Percentiles rank a stretch among this genome's conserved stretches.
These are phyloP conservation scores for Musa schizocarpa DNA, from an alignment of 176 grass and related monocot species.

Conservation along the genomic window DNA sequence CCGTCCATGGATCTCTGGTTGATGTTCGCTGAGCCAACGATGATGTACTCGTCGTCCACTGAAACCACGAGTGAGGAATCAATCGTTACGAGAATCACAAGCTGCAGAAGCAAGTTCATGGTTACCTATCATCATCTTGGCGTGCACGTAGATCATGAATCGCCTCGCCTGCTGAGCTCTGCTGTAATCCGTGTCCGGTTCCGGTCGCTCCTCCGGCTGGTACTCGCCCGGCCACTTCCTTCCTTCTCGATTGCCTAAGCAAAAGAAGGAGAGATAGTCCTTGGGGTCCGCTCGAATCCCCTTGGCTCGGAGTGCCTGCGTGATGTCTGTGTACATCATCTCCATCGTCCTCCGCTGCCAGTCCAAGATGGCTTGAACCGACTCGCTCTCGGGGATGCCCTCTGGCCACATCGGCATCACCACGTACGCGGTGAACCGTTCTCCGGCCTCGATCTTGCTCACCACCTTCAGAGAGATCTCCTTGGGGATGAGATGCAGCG, in stretches of 20 bases:
- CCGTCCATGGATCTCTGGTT: slow-evolving; percentile 91
- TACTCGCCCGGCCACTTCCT: slow-evolving; percentile 52
- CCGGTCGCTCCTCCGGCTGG: slow-evolving; percentile 39
- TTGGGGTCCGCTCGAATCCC: slow-evolving; percentile 56
- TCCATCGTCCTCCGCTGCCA: slow-evolving; percentile 84
- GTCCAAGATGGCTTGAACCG: slow-evolving; percentile 89
- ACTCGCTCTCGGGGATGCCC: slow-evolving; percentile 69
- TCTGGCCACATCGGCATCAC: slow-evolving; percentile 97
- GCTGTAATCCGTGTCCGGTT: slow-evolving; percentile 53
- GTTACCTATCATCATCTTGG: slow-evolving; percentile 94
- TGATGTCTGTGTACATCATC: slow-evolving; percentile 94
- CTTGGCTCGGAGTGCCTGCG: slow-evolving; percentile 52
- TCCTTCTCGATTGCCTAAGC: slow-evolving; percentile 73
- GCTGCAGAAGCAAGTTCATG: neutral
- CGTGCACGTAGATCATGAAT: slow-evolving; percentile 98
- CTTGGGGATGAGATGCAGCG: slow-evolving; percentile 75
- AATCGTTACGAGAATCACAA: neutral
- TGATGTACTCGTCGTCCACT: slow-evolving; percentile 95
- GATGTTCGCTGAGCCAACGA: slow-evolving; percentile 84
- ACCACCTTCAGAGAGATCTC: slow-evolving; percentile 83
- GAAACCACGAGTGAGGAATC: slow-evolving; percentile 2
- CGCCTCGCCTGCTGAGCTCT: slow-evolving; percentile 64
- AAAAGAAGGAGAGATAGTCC: slow-evolving; percentile 89
- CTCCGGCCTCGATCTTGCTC: slow-evolving; percentile 79
- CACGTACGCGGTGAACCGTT: slow-evolving; percentile 62